Percentiles rank a stretch among this genome's conserved stretches.
phyloP scores from a whole-genome alignment of 139 green algal genomes.

The Raphidocelis subcapitata region DNA sequence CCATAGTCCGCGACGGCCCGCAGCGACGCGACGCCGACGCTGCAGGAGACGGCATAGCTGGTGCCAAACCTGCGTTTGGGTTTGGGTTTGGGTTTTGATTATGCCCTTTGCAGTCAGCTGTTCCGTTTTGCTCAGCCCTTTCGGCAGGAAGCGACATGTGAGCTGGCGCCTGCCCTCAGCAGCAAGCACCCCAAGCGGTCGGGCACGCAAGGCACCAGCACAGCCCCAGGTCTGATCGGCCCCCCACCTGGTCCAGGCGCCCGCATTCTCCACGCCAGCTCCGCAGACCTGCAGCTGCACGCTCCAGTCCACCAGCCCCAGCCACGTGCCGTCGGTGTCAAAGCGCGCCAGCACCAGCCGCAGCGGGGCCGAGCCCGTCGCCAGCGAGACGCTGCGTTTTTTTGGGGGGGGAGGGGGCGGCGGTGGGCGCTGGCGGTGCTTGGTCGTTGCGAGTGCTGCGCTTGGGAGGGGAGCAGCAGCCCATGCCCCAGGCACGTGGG shows the following conservation, averaged over 20 bases:
- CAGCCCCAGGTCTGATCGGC: too few relatives aligned
- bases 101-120: neutral
- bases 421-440: neutral
- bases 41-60: slow-evolving; percentile 43
- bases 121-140: neutral
- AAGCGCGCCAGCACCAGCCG: slow-evolving; percentile 50
- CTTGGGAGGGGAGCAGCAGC: too few relatives aligned
- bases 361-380: slow-evolving; percentile 7
- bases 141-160: neutral
- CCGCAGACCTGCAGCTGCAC: slow-evolving; percentile 57
- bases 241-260: slow-evolving; percentile 45
- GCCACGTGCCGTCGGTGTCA: slow-evolving; percentile 58
- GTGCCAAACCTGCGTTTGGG: slow-evolving; percentile 49
- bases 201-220: neutral
- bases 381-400: neutral
- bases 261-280: slow-evolving; percentile 18
- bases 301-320: slow-evolving; percentile 50
- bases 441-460: neutral
- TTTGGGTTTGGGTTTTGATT: neutral
- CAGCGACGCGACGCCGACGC: slow-evolving; percentile 27
- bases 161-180: too few relatives aligned
- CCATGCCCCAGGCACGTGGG: too few relatives aligned
- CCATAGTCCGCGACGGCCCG: slow-evolving; percentile 5
- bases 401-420: neutral
- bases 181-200: neutral